Percentiles rank a stretch among this genome's conserved stretches.
Conservation (phyloP, 495 filamentous ascomycete species). For the Penicillium steckii region DNA sequence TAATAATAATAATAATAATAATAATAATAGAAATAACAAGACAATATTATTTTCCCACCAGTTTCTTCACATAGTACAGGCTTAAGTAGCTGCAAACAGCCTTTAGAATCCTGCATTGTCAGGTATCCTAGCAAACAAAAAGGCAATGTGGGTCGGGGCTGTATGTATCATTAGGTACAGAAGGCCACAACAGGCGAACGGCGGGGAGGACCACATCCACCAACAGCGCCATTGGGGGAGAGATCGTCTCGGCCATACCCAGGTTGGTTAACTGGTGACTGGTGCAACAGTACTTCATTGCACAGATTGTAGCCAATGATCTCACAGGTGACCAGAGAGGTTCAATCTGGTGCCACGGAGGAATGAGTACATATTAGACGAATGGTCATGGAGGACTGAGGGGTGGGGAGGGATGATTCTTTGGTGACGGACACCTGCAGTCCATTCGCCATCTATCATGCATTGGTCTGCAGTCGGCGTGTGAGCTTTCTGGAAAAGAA, state of each 20-base stretch:
- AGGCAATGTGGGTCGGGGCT: not conserved
- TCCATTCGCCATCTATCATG: slow-evolving; percentile 2
- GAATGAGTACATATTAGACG: not conserved
- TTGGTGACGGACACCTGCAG: slow-evolving; percentile 16
- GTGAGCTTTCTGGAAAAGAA: slow-evolving; percentile 16
- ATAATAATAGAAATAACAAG: not conserved
- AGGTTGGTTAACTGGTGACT: not conserved
- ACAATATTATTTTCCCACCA: slow-evolving; percentile 8
- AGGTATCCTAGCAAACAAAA: slow-evolving; percentile 9
- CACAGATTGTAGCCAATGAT: slow-evolving; percentile 21
- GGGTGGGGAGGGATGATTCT: not conserved
- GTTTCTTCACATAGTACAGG: slow-evolving; percentile 20
- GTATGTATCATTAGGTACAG: not conserved
- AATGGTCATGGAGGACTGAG: not conserved
- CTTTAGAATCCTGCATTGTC: slow-evolving; percentile 9
- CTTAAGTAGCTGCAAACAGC: slow-evolving; percentile 16
- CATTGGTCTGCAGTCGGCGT: not conserved
- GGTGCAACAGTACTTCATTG: slow-evolving; percentile 22
- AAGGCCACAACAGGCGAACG: not conserved
- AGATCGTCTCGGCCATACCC: slow-evolving; percentile 3
- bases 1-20: slow-evolving; percentile 1
- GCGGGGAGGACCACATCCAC: not conserved
- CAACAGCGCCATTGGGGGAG: slow-evolving; percentile 3
- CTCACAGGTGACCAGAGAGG: slow-evolving; percentile 13
- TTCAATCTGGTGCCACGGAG: slow-evolving; percentile 23